These are phyloP conservation scores for Limonium bicolor DNA, from an alignment of 148 eudicot species.

Conservation along the genomic window DNA sequence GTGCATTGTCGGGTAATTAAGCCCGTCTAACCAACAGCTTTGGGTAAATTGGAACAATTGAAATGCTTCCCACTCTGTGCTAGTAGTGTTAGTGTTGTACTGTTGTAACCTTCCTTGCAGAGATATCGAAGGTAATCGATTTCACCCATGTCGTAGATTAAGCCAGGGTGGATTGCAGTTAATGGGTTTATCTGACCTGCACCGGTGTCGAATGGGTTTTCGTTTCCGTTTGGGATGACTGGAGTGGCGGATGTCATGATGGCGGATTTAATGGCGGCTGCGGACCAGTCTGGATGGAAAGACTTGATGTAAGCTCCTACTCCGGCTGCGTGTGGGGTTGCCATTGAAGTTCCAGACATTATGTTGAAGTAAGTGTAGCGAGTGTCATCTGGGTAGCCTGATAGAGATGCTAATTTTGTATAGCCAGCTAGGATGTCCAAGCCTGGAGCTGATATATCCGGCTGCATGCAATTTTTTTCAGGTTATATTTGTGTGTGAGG, in stretches of 20 bases:
- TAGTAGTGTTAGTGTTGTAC: slow-evolving; percentile 20
- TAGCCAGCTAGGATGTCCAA: slow-evolving; percentile 57
- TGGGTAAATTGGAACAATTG: slow-evolving; percentile 33
- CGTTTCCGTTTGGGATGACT: slow-evolving; percentile 27
- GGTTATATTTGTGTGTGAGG: neutral
- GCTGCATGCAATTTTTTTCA: slow-evolving; percentile 46
- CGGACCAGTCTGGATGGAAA: slow-evolving; percentile 77
- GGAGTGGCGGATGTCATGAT: slow-evolving; percentile 90
- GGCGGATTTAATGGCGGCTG: slow-evolving; percentile 78
- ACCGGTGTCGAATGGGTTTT: slow-evolving; percentile 34
- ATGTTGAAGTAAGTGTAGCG: slow-evolving; percentile 29
- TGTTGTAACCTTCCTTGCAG: slow-evolving; percentile 58
- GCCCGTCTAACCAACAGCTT: slow-evolving; percentile 43
- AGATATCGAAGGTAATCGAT: slow-evolving; percentile 40
- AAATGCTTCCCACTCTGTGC: slow-evolving; percentile 17
- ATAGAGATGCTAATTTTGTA: slow-evolving; percentile 22
- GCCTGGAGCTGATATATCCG: slow-evolving; percentile 80
- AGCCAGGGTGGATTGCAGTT: slow-evolving; percentile 50
- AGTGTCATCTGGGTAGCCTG: slow-evolving; percentile 19
- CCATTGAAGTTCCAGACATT: slow-evolving; percentile 77
- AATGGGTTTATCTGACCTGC: slow-evolving; percentile 53
- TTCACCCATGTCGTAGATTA: slow-evolving; percentile 38
- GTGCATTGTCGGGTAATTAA: slow-evolving; percentile 79
- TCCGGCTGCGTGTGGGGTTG: slow-evolving; percentile 64
- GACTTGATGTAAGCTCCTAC: slow-evolving; percentile 71